These are phyloP conservation scores for Gnetum montanum DNA, from an alignment of 75 land plant genomes.

Conservation along the genomic window DNA sequence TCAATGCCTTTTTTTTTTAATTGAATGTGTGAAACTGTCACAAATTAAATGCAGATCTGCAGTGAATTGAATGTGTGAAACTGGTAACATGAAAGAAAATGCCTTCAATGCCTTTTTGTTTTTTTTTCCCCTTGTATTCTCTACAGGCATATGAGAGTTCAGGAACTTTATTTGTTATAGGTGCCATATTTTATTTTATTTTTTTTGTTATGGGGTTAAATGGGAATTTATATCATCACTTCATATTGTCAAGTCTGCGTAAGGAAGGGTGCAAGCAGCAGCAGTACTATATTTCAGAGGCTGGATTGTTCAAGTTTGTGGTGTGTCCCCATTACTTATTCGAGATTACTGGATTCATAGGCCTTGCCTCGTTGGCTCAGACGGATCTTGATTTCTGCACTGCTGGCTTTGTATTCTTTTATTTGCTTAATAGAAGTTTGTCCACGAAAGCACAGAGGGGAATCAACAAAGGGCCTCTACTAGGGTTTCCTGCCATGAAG, in stretches of 20 bases:
- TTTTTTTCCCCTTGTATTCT: too few relatives aligned
- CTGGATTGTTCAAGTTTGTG: slow-evolving; percentile 46
- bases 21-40: too few relatives aligned
- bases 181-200: too few relatives aligned
- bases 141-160: too few relatives aligned
- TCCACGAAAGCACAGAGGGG: slow-evolving; percentile 53
- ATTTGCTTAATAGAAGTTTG: slow-evolving; percentile 42
- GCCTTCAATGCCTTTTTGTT: too few relatives aligned
- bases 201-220: slow-evolving; percentile 43
- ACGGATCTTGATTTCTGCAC: slow-evolving; percentile 18
- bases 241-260: slow-evolving; percentile 45
- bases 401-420: slow-evolving; percentile 9
- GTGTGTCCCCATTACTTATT: slow-evolving; percentile 70
- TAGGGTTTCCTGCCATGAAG: too few relatives aligned
- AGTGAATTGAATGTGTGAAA: too few relatives aligned
- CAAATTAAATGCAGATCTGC: too few relatives aligned
- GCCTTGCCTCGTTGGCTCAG: slow-evolving; percentile 48
- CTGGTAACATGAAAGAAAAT: too few relatives aligned
- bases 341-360: slow-evolving; percentile 46
- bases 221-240: slow-evolving; percentile 80
- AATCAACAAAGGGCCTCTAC: too few relatives aligned
- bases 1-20: too few relatives aligned
- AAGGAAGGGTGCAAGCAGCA: slow-evolving; percentile 22
- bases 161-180: too few relatives aligned
- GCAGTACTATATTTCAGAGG: slow-evolving; percentile 54